Conservation (phyloP, 306 rosid genomes). For the Cucumis melo region DNA sequence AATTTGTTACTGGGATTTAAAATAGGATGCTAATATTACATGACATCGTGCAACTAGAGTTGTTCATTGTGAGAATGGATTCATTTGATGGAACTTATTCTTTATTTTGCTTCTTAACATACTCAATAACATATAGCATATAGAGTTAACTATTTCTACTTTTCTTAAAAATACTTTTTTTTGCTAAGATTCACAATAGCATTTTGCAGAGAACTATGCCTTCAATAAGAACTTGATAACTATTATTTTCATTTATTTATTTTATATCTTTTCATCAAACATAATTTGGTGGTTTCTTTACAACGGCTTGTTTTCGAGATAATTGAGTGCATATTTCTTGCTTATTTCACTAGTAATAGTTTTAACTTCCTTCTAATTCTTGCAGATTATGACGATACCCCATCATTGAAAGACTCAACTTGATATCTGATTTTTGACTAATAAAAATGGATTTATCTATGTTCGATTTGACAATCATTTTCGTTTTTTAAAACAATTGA, state of each 20-base stretch:
- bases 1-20: neutral
- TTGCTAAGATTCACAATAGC: neutral
- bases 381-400: slow-evolving; percentile 33
- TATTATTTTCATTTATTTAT: neutral
- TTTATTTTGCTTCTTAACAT: neutral
- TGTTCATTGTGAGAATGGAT: neutral
- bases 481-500: too few species aligned
- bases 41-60: neutral
- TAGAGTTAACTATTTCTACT: neutral
- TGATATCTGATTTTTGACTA: slow-evolving; percentile 8
- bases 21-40: neutral
- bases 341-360: neutral
- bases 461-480: too few species aligned
- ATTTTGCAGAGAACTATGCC: neutral
- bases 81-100: neutral
- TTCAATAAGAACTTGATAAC: neutral
- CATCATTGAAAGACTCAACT: slow-evolving; percentile 18
- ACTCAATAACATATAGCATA: neutral
- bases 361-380: neutral
- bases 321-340: neutral
- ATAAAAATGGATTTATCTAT: neutral
- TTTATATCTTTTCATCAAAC: neutral
- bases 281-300: neutral
- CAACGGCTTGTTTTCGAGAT: neutral
- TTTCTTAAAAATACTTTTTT: neutral